phyloP scores from a whole-genome alignment of 2,329 filamentous ascomycete species.

The Talaromyces rugulosus region DNA sequence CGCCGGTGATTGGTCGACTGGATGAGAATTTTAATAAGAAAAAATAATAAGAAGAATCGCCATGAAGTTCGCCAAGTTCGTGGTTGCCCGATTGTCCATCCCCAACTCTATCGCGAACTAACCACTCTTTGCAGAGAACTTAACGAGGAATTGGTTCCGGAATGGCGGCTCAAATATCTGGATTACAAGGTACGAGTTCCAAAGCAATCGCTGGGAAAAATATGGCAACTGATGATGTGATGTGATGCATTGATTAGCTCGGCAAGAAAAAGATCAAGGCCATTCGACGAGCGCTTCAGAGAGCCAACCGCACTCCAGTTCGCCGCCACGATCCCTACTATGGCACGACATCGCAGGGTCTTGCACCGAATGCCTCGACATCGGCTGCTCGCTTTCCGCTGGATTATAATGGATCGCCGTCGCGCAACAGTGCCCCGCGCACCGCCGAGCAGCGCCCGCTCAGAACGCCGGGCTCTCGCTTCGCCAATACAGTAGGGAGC shows the following conservation, averaged over 20 bases:
- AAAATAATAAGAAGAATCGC: not conserved
- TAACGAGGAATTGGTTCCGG: slow-evolving; percentile 81
- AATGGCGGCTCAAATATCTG: slow-evolving; percentile 92
- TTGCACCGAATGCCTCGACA: slow-evolving; percentile 14
- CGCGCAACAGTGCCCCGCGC: slow-evolving; percentile 28
- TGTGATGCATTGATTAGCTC: slow-evolving; percentile 33
- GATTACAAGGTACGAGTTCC: slow-evolving; percentile 70
- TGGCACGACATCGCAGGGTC: slow-evolving; percentile 22
- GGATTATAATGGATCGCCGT: slow-evolving; percentile 20
- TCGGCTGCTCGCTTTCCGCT: slow-evolving; percentile 16
- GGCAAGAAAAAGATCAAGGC: slow-evolving; percentile 93
- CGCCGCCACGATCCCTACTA: slow-evolving; percentile 43
- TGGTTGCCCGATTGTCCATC: slow-evolving; percentile 7
- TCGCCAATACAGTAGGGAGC: slow-evolving; percentile 39
- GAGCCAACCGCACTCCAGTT: slow-evolving; percentile 45
- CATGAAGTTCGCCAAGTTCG: slow-evolving; percentile 62
- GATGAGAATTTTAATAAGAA: not conserved
- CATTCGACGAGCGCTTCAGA: slow-evolving; percentile 66
- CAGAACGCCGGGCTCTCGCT: slow-evolving; percentile 29
- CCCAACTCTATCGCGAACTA: not conserved
- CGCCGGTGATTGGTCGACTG: slow-evolving; percentile 3
- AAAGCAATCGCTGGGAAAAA: not conserved
- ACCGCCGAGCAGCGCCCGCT: slow-evolving; percentile 35
- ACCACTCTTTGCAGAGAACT: slow-evolving; percentile 56
- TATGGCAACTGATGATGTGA: slow-evolving; percentile 3